These are phyloP conservation scores for Amorphotheca resinae DNA, from an alignment of 495 filamentous ascomycete species.

Conservation along the genomic window DNA sequence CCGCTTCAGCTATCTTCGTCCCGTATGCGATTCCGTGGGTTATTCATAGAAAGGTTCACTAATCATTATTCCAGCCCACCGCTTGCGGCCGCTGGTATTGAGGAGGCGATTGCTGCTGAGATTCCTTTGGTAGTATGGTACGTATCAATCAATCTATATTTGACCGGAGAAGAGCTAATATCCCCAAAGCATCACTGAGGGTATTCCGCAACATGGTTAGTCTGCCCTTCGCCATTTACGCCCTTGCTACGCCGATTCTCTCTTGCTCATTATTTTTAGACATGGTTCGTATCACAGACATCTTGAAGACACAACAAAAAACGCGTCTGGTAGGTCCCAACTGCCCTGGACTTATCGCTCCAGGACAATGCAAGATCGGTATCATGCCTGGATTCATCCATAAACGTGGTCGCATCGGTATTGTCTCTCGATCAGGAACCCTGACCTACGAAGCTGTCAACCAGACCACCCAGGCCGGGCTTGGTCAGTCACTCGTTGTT, in stretches of 20 bases:
- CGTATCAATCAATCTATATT: slow-evolving; percentile 19
- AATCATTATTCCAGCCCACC: slow-evolving; percentile 50
- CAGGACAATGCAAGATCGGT: slow-evolving; percentile 98
- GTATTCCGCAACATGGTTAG: slow-evolving; percentile 91
- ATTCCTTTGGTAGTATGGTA: slow-evolving; percentile 85
- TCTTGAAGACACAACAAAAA: slow-evolving; percentile 95
- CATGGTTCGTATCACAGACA: slow-evolving; percentile 98
- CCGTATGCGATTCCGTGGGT: slow-evolving; percentile 45
- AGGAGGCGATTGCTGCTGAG: slow-evolving; percentile 90
- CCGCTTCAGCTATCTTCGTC: slow-evolving; percentile 91
- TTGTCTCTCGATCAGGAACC: slow-evolving; percentile 95
- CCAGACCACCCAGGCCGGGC: slow-evolving; percentile 92
- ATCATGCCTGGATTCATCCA: slow-evolving; percentile 99
- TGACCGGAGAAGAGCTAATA: slow-evolving; percentile 14
- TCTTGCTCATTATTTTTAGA: slow-evolving; percentile 42
- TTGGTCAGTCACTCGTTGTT: slow-evolving; percentile 95
- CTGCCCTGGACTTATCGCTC: slow-evolving; percentile 96
- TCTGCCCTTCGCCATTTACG: no score
- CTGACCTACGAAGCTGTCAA: slow-evolving; percentile 99
- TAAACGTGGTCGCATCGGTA: slow-evolving; percentile 96
- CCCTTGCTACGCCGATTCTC: background rate
- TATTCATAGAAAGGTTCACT: background rate
- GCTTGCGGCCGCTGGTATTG: slow-evolving; percentile 84
- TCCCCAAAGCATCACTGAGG: slow-evolving; percentile 72
- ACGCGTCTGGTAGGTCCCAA: slow-evolving; percentile 94